Conservation (phyloP, 2,329 filamentous ascomycete genomes). For the Magnaporthiopsis rhizophila region DNA sequence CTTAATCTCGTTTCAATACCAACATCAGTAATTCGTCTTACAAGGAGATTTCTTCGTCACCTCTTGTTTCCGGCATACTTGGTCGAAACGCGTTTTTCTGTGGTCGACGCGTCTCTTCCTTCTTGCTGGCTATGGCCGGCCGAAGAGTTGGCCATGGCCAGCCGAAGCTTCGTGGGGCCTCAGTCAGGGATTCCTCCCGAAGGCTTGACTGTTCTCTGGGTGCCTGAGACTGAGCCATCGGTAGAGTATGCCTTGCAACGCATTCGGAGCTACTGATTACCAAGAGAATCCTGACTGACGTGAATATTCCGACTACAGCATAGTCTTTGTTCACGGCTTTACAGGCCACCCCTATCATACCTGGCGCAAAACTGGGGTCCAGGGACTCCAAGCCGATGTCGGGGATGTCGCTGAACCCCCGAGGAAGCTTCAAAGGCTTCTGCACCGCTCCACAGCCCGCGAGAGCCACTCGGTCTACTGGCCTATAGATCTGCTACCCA, state of each 20-base stretch:
- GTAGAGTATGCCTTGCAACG: background rate
- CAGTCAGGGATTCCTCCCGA: background rate
- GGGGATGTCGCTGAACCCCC: background rate
- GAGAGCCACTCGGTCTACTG: slow-evolving; percentile 13
- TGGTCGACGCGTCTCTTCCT: too few species aligned
- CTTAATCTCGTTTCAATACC: too few species aligned
- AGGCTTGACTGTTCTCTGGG: background rate
- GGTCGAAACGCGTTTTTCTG: too few species aligned
- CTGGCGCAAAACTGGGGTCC: background rate
- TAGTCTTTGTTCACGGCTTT: background rate
- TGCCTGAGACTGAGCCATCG: background rate
- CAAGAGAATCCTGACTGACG: background rate
- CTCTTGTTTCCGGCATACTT: too few species aligned
- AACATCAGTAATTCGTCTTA: too few species aligned
- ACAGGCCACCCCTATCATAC: background rate
- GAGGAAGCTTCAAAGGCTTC: background rate
- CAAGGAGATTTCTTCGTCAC: too few species aligned
- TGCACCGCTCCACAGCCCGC: background rate
- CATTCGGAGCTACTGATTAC: background rate
- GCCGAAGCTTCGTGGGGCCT: background rate
- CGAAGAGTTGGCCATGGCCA: background rate
- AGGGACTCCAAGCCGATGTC: background rate
- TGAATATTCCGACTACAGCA: background rate
- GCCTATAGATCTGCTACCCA: slow-evolving; percentile 18
- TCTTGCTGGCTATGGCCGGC: too few species aligned